Evolutionary conservation across 768 basidiomycete genomes (phyloP).

Genomic region (Leccinum broughii): DNA sequence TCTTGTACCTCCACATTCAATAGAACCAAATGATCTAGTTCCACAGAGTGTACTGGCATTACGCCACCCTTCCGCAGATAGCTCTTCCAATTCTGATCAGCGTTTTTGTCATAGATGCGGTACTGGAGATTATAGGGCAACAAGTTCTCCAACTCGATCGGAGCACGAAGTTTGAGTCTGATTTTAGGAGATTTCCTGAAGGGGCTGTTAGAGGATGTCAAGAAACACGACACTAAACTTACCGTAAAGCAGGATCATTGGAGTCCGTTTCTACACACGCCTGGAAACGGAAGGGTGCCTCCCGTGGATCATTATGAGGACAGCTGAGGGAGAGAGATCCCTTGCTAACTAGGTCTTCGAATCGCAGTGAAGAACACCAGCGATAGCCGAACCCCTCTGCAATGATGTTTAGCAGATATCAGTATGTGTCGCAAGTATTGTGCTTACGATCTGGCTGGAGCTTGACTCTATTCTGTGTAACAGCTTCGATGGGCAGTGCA

Average conservation of each 20-base stretch:
- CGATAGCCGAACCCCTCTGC: constrained; percentile 95
- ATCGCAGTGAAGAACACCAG: constrained; percentile 86
- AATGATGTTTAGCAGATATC: constrained; percentile 2
- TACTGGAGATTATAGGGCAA: constrained; percentile 94
- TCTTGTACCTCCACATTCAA: constrained; percentile 92
- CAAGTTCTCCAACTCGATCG: constrained; percentile 93
- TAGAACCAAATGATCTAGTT: constrained; percentile 84
- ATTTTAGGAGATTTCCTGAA: constrained; percentile 82
- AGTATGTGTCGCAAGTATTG: background rate
- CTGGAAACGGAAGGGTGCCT: constrained; percentile 94
- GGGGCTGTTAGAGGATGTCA: constrained; percentile 6
- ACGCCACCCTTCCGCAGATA: constrained; percentile 91
- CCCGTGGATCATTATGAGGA: constrained; percentile 73
- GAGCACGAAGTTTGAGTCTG: constrained; percentile 83
- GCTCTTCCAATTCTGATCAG: constrained; percentile 91
- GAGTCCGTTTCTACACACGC: constrained; percentile 81
- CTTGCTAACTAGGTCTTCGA: constrained; percentile 80
- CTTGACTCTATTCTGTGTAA: constrained; percentile 76
- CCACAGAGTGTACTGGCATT: constrained; percentile 96
- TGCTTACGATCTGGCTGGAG: constrained; percentile 89
- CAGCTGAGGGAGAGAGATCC: constrained; percentile 80
- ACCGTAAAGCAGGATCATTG: constrained; percentile 57
- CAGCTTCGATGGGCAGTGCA: constrained; percentile 87
- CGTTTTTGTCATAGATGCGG: constrained; percentile 95
- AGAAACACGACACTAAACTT: constrained; percentile 22